Percentiles rank a stretch among this genome's conserved stretches.
Evolutionary conservation across 2,329 filamentous ascomycete species (phyloP).

Genomic region (Aspergillus sp.): DNA sequence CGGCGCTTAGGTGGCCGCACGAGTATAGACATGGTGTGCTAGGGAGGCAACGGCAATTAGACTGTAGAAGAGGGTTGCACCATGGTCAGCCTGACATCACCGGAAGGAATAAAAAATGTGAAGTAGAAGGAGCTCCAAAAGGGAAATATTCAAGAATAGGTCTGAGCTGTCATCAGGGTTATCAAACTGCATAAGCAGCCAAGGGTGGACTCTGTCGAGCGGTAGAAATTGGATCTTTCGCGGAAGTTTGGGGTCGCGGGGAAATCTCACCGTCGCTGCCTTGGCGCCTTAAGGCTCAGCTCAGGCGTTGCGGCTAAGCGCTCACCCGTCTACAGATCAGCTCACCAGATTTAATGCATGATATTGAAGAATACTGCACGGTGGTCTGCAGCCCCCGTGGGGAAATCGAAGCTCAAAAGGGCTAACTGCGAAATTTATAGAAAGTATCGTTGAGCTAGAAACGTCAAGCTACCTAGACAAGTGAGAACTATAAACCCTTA

Average conservation of each 20-base stretch:
- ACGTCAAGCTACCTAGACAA: too few relatives aligned
- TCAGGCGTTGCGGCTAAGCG: too few relatives aligned
- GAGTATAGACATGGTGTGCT: conserved; percentile 31
- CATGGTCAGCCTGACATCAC: conserved; percentile 4
- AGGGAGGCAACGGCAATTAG: not conserved
- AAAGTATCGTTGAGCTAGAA: too few relatives aligned
- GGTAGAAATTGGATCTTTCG: not conserved
- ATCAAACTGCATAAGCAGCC: not conserved
- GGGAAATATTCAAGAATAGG: not conserved
- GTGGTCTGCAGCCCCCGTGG: too few relatives aligned
- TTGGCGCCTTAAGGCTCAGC: not conserved
- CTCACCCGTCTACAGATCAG: too few relatives aligned
- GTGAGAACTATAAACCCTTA: too few relatives aligned
- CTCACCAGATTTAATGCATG: too few relatives aligned
- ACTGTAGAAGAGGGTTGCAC: conserved; percentile 10
- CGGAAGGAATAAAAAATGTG: not conserved
- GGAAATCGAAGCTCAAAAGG: too few relatives aligned
- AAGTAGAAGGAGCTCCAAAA: not conserved
- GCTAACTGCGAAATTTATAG: too few relatives aligned
- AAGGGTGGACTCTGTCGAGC: not conserved
- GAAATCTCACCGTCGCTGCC: conserved; percentile 1
- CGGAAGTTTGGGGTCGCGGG: conserved; percentile 9
- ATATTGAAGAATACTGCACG: too few relatives aligned
- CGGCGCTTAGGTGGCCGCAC: conserved; percentile 34
- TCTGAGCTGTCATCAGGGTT: not conserved